A percentile compares a stretch with the other conserved stretches of the same genome.
Evolutionary conservation across 116 monocot species (phyloP).

Genomic region (Zostera marina): DNA sequence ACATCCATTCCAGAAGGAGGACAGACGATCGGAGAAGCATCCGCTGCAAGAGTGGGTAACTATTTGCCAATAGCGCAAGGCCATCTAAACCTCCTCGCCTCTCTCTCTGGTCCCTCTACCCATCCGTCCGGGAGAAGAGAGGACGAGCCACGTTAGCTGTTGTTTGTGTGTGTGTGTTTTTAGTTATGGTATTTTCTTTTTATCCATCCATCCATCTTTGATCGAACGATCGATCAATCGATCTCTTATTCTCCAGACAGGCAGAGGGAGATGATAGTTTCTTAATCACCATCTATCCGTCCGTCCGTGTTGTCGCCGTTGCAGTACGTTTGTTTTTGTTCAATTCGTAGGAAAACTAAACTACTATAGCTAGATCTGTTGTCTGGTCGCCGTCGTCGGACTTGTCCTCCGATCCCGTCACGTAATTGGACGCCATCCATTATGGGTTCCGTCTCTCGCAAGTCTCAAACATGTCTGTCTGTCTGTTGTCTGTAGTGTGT

Average conservation of each 20-base stretch:
- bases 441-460: too few species aligned
- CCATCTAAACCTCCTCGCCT: conserved; percentile 38
- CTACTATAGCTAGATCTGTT: background rate
- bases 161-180: background rate
- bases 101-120: conserved; percentile 21
- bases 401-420: too few species aligned
- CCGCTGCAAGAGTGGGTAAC: conserved; percentile 28
- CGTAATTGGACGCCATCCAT: too few species aligned
- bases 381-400: too few species aligned
- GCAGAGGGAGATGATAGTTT: too few species aligned
- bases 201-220: too few species aligned
- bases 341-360: background rate
- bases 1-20: conserved; percentile 1
- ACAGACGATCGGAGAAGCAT: conserved; percentile 42
- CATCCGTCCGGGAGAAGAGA: conserved; percentile 21
- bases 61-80: conserved; percentile 39
- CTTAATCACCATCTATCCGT: background rate
- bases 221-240: too few species aligned
- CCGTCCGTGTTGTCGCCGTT: background rate
- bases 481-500: too few species aligned
- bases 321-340: background rate
- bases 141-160: conserved; percentile 32
- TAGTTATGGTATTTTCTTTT: background rate
- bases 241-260: too few species aligned
- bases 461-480: too few species aligned